These are phyloP conservation scores for Talaromyces sp. DNA, from an alignment of 2,329 filamentous ascomycete species.

Conservation along the genomic window DNA sequence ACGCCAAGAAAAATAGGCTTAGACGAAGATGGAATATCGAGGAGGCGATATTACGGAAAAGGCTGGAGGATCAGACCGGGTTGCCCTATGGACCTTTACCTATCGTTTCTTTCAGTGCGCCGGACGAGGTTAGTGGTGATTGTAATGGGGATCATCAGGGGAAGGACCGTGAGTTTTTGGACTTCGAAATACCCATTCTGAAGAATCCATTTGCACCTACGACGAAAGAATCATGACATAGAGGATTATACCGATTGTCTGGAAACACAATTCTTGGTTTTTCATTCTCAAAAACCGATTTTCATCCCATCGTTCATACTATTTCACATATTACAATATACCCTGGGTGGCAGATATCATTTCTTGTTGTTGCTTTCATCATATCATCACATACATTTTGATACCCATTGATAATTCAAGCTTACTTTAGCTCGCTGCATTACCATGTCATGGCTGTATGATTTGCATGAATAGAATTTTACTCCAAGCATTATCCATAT, in stretches of 20 bases:
- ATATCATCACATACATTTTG: background rate
- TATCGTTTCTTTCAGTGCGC: constrained; percentile 32
- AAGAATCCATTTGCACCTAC: constrained; percentile 29
- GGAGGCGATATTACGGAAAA: constrained; percentile 40
- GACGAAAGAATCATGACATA: background rate
- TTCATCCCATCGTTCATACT: background rate
- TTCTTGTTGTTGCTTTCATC: background rate
- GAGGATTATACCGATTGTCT: background rate
- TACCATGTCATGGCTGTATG: background rate
- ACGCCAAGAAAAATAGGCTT: constrained; percentile 34
- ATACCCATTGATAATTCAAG: background rate
- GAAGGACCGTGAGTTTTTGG: background rate
- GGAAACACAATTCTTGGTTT: background rate
- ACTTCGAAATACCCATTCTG: constrained; percentile 28
- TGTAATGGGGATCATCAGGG: background rate
- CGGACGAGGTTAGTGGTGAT: constrained; percentile 13
- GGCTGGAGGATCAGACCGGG: constrained; percentile 36
- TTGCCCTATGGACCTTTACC: constrained; percentile 40
- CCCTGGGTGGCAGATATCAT: constrained; percentile 12
- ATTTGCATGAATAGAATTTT: background rate
- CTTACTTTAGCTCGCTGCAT: background rate
- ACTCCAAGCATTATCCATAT: background rate
- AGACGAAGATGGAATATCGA: constrained; percentile 42
- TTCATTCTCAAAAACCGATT: background rate
- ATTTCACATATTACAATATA: constrained; percentile 7